Evolutionary conservation across 345 rosid species (phyloP).

Genomic region (Hirschfeldia incana): DNA sequence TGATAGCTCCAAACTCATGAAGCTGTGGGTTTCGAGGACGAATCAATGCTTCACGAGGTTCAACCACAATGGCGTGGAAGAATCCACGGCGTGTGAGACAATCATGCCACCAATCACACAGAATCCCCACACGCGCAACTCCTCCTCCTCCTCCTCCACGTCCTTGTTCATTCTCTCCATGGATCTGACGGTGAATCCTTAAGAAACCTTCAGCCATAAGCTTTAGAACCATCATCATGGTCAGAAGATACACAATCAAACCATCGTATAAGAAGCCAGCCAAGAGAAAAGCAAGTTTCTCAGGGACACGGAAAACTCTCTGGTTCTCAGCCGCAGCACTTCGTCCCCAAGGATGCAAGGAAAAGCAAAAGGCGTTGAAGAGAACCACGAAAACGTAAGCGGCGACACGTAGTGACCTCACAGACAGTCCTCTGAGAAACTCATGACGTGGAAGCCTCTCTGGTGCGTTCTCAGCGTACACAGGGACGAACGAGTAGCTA

Average conservation of each 20-base stretch:
- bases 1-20: constrained; percentile 15
- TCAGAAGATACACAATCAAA: not conserved
- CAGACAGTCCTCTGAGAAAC: not conserved
- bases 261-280: not conserved
- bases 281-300: not conserved
- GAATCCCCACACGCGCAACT: not conserved
- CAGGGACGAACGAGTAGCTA: constrained; percentile 21
- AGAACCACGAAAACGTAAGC: not conserved
- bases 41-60: not conserved
- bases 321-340: not conserved
- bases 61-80: not conserved
- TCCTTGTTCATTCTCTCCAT: not conserved
- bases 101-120: constrained; percentile 18
- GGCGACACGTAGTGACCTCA: not conserved
- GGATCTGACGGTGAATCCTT: not conserved
- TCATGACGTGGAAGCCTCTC: constrained; percentile 12
- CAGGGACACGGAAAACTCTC: not conserved
- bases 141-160: not conserved
- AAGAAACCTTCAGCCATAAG: not conserved
- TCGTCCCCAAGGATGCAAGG: constrained; percentile 1
- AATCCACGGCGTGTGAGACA: not conserved
- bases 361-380: not conserved
- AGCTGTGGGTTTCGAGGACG: not conserved
- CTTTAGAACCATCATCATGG: not conserved
- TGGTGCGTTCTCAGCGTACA: constrained; percentile 25